These are phyloP conservation scores for Chytridiales sp. DNA, from an alignment of 371 early-diverging fungal genomes.

Conservation along the genomic window DNA sequence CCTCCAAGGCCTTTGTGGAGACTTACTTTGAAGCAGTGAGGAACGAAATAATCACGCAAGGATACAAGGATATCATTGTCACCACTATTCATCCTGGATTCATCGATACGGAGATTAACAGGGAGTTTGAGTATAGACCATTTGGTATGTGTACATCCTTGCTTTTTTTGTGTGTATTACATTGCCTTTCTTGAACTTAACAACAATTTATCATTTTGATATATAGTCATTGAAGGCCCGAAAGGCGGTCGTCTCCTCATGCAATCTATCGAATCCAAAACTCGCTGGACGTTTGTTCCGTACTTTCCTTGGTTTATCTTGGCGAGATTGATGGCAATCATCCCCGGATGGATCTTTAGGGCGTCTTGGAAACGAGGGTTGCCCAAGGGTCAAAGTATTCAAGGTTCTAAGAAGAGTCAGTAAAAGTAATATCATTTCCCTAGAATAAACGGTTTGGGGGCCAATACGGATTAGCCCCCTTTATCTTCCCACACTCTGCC, in stretches of 20 bases:
- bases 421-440: too few relatives aligned
- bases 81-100: conserved; percentile 10
- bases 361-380: too few relatives aligned
- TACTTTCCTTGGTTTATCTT: conserved; percentile 9
- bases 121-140: neutral
- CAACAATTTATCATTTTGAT: neutral
- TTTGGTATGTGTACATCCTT: neutral
- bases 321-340: neutral
- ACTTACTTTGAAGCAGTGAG: neutral
- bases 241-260: neutral
- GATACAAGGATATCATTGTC: too few relatives aligned
- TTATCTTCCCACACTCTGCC: too few relatives aligned
- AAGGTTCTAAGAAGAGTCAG: too few relatives aligned
- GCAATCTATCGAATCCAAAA: neutral
- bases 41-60: neutral
- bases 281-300: conserved; percentile 1
- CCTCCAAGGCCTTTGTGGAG: conserved; percentile 1
- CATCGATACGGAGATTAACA: conserved; percentile 5
- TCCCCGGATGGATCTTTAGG: conserved; percentile 1
- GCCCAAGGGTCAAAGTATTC: too few relatives aligned
- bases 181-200: too few relatives aligned
- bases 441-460: too few relatives aligned
- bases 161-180: too few relatives aligned
- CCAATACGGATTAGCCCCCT: too few relatives aligned
- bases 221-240: neutral